Evolutionary conservation across 2,329 filamentous ascomycete species (phyloP).

Genomic region (Pyricularia grisea): DNA sequence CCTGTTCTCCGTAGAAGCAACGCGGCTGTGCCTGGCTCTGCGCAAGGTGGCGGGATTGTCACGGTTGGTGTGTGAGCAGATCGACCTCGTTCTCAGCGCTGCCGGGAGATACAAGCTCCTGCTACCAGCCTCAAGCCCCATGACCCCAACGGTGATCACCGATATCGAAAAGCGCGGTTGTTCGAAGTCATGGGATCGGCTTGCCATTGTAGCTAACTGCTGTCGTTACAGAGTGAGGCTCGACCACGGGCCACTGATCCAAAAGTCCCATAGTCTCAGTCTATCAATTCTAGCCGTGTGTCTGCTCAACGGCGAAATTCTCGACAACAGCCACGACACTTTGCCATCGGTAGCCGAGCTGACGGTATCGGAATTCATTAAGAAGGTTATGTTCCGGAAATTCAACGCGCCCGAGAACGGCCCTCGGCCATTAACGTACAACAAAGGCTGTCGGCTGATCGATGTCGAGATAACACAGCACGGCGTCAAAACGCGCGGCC

Average conservation of each 20-base stretch:
- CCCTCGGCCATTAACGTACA: conserved; percentile 12
- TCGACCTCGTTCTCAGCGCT: conserved; percentile 11
- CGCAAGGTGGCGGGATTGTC: not conserved
- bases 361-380: conserved; percentile 8
- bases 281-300: conserved; percentile 16
- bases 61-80: conserved; percentile 3
- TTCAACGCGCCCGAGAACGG: conserved; percentile 11
- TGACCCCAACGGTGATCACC: conserved; percentile 16
- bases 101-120: conserved; percentile 18
- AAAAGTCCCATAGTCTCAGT: conserved; percentile 11
- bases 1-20: not conserved
- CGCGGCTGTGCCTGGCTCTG: not conserved
- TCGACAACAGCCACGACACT: conserved; percentile 16
- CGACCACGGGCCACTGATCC: conserved; percentile 11
- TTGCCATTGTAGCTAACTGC: conserved; percentile 17
- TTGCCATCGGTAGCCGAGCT: not conserved
- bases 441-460: conserved; percentile 16
- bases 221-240: conserved; percentile 19
- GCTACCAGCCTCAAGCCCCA: conserved; percentile 13
- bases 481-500: conserved; percentile 14
- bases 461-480: conserved; percentile 9
- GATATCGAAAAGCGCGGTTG: conserved; percentile 15
- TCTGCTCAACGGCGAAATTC: conserved; percentile 22
- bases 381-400: conserved; percentile 11
- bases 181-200: conserved; percentile 10